Conservation (phyloP, 805 yeast genomes). For the Saturnispora halmiae region DNA sequence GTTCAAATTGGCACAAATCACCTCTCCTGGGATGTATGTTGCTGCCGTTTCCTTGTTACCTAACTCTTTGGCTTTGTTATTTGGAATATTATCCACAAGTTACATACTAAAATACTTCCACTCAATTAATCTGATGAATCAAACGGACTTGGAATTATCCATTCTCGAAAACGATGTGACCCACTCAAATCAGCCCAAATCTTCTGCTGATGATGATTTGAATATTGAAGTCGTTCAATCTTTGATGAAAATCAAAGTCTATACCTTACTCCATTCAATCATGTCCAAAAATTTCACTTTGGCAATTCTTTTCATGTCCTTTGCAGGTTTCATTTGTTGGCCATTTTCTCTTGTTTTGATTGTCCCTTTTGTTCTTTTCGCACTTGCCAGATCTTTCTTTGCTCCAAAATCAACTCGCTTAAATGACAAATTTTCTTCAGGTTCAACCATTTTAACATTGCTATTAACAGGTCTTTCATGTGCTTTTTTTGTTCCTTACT, state of each 20-base stretch:
- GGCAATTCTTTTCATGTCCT: conserved; percentile 36
- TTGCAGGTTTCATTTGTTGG: conserved; percentile 88
- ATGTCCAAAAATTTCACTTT: conserved; percentile 21
- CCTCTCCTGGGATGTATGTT: conserved; percentile 79
- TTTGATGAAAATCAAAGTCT: conserved; percentile 11
- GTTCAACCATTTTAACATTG: conserved; percentile 14
- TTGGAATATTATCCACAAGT: conserved; percentile 38
- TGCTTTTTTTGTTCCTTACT: conserved; percentile 14
- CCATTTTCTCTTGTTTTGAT: conserved; percentile 69
- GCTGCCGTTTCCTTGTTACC: conserved; percentile 84
- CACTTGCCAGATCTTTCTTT: conserved; percentile 11
- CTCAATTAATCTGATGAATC: conserved; percentile 17
- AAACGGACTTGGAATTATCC: conserved; percentile 16
- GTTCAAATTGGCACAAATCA: conserved; percentile 53
- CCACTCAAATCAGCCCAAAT: too few relatives aligned
- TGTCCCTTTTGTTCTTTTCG: conserved; percentile 45
- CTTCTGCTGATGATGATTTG: conserved; percentile 13
- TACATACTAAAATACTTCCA: conserved; percentile 30
- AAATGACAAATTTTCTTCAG: conserved; percentile 5
- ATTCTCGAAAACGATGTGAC: conserved; percentile 13
- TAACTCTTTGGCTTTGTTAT: conserved; percentile 62
- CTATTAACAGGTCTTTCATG: conserved; percentile 16
- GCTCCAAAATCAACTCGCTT: conserved; percentile 10
- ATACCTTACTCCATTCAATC: conserved; percentile 12
- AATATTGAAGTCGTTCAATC: conserved; percentile 13